phyloP scores from a whole-genome alignment of 164 flowering plant species.

The Chimonanthus praecox region DNA sequence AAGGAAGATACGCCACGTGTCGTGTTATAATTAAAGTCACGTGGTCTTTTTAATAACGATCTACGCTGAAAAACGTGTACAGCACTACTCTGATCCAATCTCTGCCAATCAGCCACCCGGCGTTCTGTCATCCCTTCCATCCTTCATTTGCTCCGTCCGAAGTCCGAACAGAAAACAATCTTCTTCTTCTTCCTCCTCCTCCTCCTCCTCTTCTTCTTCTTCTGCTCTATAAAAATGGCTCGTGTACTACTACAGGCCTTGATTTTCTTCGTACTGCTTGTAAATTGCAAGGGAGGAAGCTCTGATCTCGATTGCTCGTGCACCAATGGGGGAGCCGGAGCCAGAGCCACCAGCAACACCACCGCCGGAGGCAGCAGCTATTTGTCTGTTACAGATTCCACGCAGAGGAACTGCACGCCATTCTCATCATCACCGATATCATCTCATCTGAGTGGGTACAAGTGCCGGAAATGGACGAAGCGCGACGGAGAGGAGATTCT shows the following conservation, averaged over 20 bases:
- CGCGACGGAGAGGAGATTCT: conserved; percentile 8
- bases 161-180: too few relatives aligned
- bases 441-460: neutral
- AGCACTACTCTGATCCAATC: neutral
- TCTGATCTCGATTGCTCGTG: conserved; percentile 2
- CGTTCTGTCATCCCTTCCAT: neutral
- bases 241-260: neutral
- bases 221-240: neutral
- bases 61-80: neutral
- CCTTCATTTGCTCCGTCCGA: neutral
- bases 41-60: too few relatives aligned
- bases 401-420: neutral
- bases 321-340: neutral
- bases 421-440: neutral
- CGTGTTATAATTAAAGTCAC: too few relatives aligned
- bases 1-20: too few relatives aligned
- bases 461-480: neutral
- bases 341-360: too few relatives aligned
- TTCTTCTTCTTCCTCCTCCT: neutral
- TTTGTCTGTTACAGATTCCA: neutral
- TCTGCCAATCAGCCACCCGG: neutral
- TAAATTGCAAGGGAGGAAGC: neutral
- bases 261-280: neutral
- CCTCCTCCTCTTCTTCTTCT: neutral
- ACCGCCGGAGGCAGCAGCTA: neutral